Evolutionary conservation across 148 eudicot genomes (phyloP).

Genomic region (Persicaria maculosa): DNA sequence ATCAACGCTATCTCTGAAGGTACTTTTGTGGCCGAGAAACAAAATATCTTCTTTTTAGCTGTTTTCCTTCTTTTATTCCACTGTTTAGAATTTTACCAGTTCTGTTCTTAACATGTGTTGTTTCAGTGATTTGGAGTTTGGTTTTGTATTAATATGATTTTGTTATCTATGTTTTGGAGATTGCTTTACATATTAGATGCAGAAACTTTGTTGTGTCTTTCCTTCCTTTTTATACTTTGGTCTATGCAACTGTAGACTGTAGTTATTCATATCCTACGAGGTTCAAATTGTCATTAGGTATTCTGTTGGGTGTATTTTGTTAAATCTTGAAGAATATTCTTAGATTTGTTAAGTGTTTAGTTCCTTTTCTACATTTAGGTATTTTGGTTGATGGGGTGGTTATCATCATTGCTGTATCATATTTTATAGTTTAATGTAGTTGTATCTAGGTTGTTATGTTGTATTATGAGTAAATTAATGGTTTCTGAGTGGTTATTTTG

Average conservation of each 20-base stretch:
- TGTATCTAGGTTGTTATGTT: too few species aligned
- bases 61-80: neutral
- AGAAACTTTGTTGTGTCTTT: neutral
- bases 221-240: too few species aligned
- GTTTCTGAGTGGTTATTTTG: neutral
- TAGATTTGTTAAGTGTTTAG: neutral
- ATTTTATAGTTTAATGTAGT: too few species aligned
- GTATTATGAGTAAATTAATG: neutral
- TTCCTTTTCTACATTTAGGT: neutral
- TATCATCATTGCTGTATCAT: too few species aligned
- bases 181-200: neutral
- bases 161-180: neutral
- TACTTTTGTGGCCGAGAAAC: conserved; percentile 2
- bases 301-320: neutral
- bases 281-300: too few species aligned
- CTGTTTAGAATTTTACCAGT: neutral
- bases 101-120: neutral
- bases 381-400: neutral
- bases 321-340: neutral
- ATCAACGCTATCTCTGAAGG: conserved; percentile 92
- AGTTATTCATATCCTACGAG: too few species aligned
- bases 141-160: neutral
- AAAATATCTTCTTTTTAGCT: neutral
- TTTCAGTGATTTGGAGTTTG: neutral
- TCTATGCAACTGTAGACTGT: too few species aligned